A percentile compares a stretch with the other conserved stretches of the same genome.
phyloP scores from a whole-genome alignment of 2,329 filamentous ascomycete genomes.

The Chaetomium strumarium region DNA sequence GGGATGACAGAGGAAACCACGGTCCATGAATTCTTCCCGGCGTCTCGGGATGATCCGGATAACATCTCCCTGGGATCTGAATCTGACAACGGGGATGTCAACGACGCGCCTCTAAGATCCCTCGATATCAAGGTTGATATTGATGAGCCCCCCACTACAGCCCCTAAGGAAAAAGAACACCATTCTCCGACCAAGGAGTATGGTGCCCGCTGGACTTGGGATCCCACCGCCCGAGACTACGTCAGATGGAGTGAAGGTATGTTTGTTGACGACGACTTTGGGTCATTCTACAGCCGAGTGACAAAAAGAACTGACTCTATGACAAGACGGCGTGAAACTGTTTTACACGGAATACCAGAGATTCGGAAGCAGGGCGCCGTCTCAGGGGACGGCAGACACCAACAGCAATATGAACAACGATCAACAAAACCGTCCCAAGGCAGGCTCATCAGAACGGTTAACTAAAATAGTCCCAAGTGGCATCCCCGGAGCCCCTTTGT shows the following conservation, averaged over 20 bases:
- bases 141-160: neutral
- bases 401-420: neutral
- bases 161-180: neutral
- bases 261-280: too few relatives aligned
- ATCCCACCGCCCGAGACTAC: neutral
- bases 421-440: neutral
- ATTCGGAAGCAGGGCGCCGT: neutral
- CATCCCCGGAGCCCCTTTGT: neutral
- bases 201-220: conserved; percentile 13
- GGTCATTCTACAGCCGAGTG: neutral
- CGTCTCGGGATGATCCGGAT: neutral
- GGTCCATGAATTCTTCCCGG: neutral
- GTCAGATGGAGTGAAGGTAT: neutral
- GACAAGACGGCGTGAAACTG: conserved; percentile 2
- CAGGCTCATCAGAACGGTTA: neutral
- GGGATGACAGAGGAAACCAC: neutral
- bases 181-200: conserved; percentile 5
- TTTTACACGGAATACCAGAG: conserved; percentile 10
- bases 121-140: neutral
- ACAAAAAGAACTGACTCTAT: neutral
- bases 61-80: too few relatives aligned
- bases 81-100: neutral
- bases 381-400: neutral
- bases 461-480: neutral
- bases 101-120: neutral